Evolutionary conservation across 2,329 filamentous ascomycete species (phyloP), one percentile per base, ranked within the genome.

Genomic region (Pseudocercospora pini-densiflorae): DNA sequence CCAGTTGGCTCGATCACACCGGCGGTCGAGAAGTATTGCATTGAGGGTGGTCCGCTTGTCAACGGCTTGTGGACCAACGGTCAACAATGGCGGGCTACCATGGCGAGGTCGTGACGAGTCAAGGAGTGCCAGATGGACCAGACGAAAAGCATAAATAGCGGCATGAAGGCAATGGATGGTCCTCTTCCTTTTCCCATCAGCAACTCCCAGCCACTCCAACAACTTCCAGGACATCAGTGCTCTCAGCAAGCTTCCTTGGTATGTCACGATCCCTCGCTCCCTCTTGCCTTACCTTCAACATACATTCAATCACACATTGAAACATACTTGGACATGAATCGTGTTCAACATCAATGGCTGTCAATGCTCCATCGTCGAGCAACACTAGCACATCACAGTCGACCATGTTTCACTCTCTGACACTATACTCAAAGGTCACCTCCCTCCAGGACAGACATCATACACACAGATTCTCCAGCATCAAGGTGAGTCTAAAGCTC

Each of bases 1-100:
- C 75, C 79, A 72, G 81, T 83, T 83, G 81, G 81, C 77, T 73
- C 66, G 68, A 70, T 70, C 66, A 49, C 62, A 51, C 63, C 59
- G 65, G 61, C 64, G 62, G 61, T 67, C 62, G 65, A 61, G 54
- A 58, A 53, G 63, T 59, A 64, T 58, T 63, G 65, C 57, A 60
- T 67, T 61, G 61, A 59, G 62, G 65, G 65, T 55, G 60, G 45
- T 62, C 55, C 57, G 65, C 65, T 40, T 63, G 51, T 64, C 45
- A 64, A 64, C 61, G 51, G 66, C 64, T 64, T 66, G 63, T 59
- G 61, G 65, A 57, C 59, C 65, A 63, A 40, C 66, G 62, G 53
- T 66, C 63, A 63, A 66, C 57, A 67, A 67, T 51, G 66, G 51
- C 53, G 63, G 58, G 59, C 45, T 55, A 29, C 23, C 59, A 55